Evolutionary conservation across 2,329 filamentous ascomycete genomes (phyloP).

Genomic region (Talaromyces islandicus): DNA sequence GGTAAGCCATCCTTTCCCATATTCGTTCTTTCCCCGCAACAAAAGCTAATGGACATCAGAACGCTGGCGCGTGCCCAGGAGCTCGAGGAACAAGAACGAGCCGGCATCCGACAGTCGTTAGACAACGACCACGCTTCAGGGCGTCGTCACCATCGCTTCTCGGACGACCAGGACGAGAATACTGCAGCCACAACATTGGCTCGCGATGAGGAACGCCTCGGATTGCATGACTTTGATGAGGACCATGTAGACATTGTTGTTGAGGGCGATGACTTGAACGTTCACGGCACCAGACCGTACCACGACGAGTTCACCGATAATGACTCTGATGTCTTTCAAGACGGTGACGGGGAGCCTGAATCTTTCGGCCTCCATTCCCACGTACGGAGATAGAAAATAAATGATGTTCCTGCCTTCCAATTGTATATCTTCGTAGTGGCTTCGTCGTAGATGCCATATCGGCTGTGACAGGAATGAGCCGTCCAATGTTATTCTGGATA

Average conservation of each 20-base stretch:
- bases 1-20: constrained; percentile 30
- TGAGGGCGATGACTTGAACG: constrained; percentile 41
- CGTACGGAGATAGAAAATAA: constrained; percentile 12
- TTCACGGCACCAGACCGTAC: constrained; percentile 32
- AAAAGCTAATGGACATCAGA: constrained; percentile 19
- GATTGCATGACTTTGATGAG: constrained; percentile 32
- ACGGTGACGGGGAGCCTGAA: constrained; percentile 35
- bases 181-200: constrained; percentile 35
- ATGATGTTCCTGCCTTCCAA: not conserved
- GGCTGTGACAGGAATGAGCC: not conserved
- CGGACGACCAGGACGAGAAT: constrained; percentile 35
- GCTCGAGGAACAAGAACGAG: constrained; percentile 43
- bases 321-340: constrained; percentile 43
- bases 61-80: constrained; percentile 45
- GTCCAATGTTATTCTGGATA: not conserved
- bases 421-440: not conserved
- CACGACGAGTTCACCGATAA: constrained; percentile 50
- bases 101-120: constrained; percentile 29
- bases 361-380: constrained; percentile 37
- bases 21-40: not conserved
- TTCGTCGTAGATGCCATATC: not conserved
- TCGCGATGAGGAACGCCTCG: constrained; percentile 37
- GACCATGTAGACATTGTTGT: constrained; percentile 35
- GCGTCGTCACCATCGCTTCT: constrained; percentile 28
- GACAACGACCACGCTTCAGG: constrained; percentile 29